Base-by-base conservation (phyloP, 1,284 basidiomycete species). In the Athelia sp. region DNA sequence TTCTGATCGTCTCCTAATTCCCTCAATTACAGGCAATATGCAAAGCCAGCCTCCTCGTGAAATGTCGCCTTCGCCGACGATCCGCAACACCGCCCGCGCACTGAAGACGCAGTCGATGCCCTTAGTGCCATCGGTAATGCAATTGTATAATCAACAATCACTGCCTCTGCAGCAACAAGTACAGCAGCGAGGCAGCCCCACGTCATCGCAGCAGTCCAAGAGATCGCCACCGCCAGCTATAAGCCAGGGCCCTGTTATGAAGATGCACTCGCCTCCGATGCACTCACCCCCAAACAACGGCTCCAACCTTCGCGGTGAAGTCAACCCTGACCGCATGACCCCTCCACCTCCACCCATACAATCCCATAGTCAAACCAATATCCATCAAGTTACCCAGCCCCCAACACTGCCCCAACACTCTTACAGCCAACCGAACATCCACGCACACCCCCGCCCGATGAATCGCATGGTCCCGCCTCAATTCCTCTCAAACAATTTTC, bases 31-130 rank as follows among this genome's bases (percentile, higher is more conserved):
- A 70, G 73, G 63, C 43, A 51, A 67, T 14, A 65, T 72, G 56
- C 75, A 76, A 60, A 74, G 68, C 61, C 67, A 78, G 34, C 76
- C 75, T 13, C 68, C 74, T 35, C 75, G 84, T 50, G 84, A 88
- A 58, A 73, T 76, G 56, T 86, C 86, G 29, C 81, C 80, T 34
- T 87, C 86, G 2, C 85, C 86, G 32, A 73, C 79, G 23, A 72
- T 78, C 59, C 76, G 77, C 47, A 79, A 84, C 53, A 72, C 80
- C 57, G 73, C 69, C 53, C 73, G 85, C 38, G 70, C 79, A 17
- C 61, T 74, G 23, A 84, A 85, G 57, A 62, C 80, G 1, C 76
- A 81, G 56, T 82, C 82, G 0, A 72, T 85, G 70, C 79, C 82
- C 50, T 65, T 78, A 60, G 78, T 81, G 4, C 78, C 82, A 46